Percentiles rank a stretch among this genome's conserved stretches.
Evolutionary conservation across 805 yeast genomes (phyloP).

Genomic region (Lipomyces sp.): DNA sequence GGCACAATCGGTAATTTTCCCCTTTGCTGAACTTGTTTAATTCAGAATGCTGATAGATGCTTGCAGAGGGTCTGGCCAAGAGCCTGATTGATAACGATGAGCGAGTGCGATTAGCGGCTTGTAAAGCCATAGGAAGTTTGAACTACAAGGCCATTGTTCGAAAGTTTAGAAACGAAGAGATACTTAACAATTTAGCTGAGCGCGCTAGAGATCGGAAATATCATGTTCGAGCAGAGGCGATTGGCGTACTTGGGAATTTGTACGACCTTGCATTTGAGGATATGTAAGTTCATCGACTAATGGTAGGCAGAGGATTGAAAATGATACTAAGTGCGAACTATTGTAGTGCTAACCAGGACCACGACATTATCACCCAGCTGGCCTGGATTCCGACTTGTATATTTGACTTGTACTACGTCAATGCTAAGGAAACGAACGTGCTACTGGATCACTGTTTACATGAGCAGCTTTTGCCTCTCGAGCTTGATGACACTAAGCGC

Average conservation of each 20-base stretch:
- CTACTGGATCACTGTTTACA: slow-evolving; percentile 60
- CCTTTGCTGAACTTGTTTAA: no score
- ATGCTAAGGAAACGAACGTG: slow-evolving; percentile 62
- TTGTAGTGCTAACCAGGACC: slow-evolving; percentile 30
- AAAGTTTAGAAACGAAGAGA: slow-evolving; percentile 46
- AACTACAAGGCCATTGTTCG: slow-evolving; percentile 48
- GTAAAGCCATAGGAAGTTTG: slow-evolving; percentile 46
- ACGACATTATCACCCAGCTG: slow-evolving; percentile 39
- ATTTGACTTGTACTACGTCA: slow-evolving; percentile 66
- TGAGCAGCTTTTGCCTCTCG: slow-evolving; percentile 60
- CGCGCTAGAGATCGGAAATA: slow-evolving; percentile 68
- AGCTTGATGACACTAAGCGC: slow-evolving; percentile 42
- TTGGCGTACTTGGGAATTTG: slow-evolving; percentile 52
- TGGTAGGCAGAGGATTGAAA: not conserved
- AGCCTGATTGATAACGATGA: slow-evolving; percentile 75
- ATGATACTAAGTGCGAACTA: slow-evolving; percentile 8
- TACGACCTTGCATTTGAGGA: slow-evolving; percentile 49
- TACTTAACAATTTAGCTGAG: slow-evolving; percentile 56
- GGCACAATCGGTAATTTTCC: slow-evolving; percentile 46
- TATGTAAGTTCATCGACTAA: slow-evolving; percentile 1
- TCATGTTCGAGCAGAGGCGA: slow-evolving; percentile 60
- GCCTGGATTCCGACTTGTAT: slow-evolving; percentile 62
- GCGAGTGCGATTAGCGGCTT: slow-evolving; percentile 61
- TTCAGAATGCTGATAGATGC: no score
- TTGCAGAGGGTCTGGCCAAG: slow-evolving; percentile 51